Percentiles rank a stretch among this genome's conserved stretches.
Evolutionary conservation across 2,329 filamentous ascomycete species (phyloP).

Genomic region (Aspergillus ibericus): DNA sequence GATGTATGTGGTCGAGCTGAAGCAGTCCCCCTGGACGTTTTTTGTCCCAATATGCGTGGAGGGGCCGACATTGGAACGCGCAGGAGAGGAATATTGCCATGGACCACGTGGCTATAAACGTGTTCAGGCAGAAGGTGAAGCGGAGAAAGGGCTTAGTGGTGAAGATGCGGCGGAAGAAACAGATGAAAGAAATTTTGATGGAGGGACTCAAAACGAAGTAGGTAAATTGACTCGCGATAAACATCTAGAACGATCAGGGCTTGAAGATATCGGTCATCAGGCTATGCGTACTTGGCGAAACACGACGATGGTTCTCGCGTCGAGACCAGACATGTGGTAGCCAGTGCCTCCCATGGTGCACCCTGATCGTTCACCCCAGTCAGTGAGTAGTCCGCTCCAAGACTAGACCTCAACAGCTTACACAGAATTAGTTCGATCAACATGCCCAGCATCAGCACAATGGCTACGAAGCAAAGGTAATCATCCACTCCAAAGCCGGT

Average conservation of each 20-base stretch:
- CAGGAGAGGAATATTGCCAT: conserved; percentile 28
- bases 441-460: background rate
- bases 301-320: background rate
- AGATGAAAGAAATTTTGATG: background rate
- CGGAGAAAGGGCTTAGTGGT: background rate
- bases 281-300: background rate
- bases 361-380: background rate
- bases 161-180: background rate
- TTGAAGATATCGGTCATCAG: background rate
- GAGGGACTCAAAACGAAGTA: background rate
- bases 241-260: background rate
- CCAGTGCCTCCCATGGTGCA: background rate
- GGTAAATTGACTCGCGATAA: background rate
- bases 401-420: background rate
- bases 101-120: conserved; percentile 26
- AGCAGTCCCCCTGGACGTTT: conserved; percentile 22
- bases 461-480: background rate
- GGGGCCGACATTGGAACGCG: conserved; percentile 27
- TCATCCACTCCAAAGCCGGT: background rate
- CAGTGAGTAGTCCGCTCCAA: background rate
- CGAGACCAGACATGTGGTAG: background rate
- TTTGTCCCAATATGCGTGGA: conserved; percentile 28
- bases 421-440: background rate
- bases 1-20: conserved; percentile 25
- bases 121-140: background rate